These are phyloP conservation scores for Penicillium sp. DNA, from an alignment of 2,329 filamentous ascomycete genomes.

Conservation along the genomic window DNA sequence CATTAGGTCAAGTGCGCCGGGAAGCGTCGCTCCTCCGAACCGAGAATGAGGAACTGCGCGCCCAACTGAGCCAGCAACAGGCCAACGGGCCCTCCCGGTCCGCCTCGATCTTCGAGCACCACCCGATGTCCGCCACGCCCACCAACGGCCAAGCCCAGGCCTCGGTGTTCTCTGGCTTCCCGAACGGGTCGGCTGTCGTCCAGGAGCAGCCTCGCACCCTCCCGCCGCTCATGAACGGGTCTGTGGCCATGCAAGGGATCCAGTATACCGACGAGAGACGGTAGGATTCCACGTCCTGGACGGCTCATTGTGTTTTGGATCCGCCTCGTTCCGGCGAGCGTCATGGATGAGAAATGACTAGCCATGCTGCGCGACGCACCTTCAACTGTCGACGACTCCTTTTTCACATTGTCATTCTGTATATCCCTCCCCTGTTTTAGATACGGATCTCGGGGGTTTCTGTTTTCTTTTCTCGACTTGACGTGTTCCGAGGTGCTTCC, in stretches of 20 bases:
- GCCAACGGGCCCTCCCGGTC: slow-evolving; percentile 32
- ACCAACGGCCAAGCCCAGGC: slow-evolving; percentile 36
- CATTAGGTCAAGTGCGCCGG: slow-evolving; percentile 36
- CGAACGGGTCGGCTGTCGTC: slow-evolving; percentile 28
- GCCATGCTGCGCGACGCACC: slow-evolving; percentile 20
- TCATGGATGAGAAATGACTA: slow-evolving; percentile 26
- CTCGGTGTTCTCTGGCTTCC: slow-evolving; percentile 31
- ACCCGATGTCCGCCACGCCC: slow-evolving; percentile 33
- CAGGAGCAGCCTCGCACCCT: slow-evolving; percentile 47
- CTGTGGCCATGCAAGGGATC: slow-evolving; percentile 50
- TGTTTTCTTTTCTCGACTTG: slow-evolving; percentile 1
- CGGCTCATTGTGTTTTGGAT: too few relatives aligned
- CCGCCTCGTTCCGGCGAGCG: slow-evolving; percentile 2
- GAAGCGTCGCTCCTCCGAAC: slow-evolving; percentile 38
- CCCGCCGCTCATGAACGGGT: slow-evolving; percentile 48
- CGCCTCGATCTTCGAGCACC: slow-evolving; percentile 36
- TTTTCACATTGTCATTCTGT: slow-evolving; percentile 20
- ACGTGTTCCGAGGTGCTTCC: not conserved
- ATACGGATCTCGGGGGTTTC: slow-evolving; percentile 10
- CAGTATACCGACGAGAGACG: slow-evolving; percentile 51
- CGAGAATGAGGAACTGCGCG: slow-evolving; percentile 40
- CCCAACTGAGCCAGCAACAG: slow-evolving; percentile 40
- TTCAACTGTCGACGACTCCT: slow-evolving; percentile 15
- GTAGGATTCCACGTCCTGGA: too few relatives aligned
- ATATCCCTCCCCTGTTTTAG: slow-evolving; percentile 20